Conservation (phyloP, 768 basidiomycete genomes). For the Mycena albidolilacea region DNA sequence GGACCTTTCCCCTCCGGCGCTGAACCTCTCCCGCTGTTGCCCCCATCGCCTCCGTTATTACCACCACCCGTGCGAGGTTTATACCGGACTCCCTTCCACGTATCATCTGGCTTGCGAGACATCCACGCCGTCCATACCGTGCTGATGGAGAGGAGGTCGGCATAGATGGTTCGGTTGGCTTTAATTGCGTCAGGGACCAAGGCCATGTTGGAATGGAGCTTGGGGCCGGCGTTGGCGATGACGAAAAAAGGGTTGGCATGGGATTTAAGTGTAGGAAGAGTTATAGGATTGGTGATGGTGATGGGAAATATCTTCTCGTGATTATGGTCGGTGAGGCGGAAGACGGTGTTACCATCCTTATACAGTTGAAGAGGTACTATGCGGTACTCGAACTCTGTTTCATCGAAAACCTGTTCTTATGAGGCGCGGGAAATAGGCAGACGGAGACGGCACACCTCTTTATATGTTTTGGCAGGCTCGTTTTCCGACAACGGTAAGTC, state of each 20-base stretch:
- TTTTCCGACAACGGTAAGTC: conserved; percentile 12
- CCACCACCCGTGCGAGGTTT: conserved; percentile 4
- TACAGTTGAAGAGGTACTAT: conserved; percentile 19
- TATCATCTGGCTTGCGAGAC: neutral
- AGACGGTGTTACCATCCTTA: neutral
- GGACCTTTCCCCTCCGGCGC: neutral
- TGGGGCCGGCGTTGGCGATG: conserved; percentile 12
- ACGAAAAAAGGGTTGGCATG: conserved; percentile 23
- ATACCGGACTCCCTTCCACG: conserved; percentile 6
- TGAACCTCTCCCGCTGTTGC: neutral
- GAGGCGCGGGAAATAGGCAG: conserved; percentile 11
- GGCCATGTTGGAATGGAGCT: conserved; percentile 2
- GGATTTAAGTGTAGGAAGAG: conserved; percentile 12
- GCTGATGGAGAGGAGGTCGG: neutral
- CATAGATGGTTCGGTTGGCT: neutral
- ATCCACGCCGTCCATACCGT: conserved; percentile 1
- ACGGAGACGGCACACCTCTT: conserved; percentile 10
- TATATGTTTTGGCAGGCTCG: conserved; percentile 2
- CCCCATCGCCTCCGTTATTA: neutral
- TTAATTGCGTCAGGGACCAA: neutral
- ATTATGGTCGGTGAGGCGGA: neutral
- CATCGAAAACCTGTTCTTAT: neutral
- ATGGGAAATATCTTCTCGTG: conserved; percentile 10
- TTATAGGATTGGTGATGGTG: neutral
- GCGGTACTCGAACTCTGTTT: conserved; percentile 4